phyloP scores from a whole-genome alignment of 768 basidiomycete species.

The Termitomyces sp. region DNA sequence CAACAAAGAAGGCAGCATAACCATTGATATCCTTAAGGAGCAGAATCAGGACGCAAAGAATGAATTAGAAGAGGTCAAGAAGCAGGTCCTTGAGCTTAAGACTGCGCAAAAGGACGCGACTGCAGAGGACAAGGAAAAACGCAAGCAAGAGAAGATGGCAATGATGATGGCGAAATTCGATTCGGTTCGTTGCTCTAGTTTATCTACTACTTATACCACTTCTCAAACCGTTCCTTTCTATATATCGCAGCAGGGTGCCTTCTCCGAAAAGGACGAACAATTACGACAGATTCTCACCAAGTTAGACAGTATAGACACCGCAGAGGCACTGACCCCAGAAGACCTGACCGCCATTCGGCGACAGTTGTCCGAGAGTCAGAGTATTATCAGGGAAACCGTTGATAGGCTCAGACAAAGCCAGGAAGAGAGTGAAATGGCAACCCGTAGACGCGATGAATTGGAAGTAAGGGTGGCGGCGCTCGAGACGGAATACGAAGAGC shows the following conservation, averaged over 20 bases:
- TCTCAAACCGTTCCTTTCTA: constrained; percentile 3
- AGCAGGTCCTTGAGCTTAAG: constrained; percentile 75
- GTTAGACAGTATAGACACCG: constrained; percentile 76
- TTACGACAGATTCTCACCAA: constrained; percentile 81
- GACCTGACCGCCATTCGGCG: constrained; percentile 81
- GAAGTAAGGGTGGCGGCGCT: constrained; percentile 76
- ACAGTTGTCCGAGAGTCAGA: constrained; percentile 87
- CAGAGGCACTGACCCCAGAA: constrained; percentile 61
- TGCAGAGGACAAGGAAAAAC: constrained; percentile 96
- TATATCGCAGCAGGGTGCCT: constrained; percentile 70
- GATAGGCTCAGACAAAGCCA: constrained; percentile 87
- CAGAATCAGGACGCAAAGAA: constrained; percentile 83
- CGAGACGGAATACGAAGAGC: constrained; percentile 95
- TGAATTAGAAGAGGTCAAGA: constrained; percentile 88
- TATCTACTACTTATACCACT: not conserved
- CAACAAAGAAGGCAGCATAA: constrained; percentile 91
- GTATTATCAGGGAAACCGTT: constrained; percentile 79
- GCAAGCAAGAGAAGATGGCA: constrained; percentile 99
- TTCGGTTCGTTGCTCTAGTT: constrained; percentile 51
- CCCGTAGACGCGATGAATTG: constrained; percentile 80
- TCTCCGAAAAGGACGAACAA: constrained; percentile 95
- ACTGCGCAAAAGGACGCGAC: constrained; percentile 78
- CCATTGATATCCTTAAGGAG: constrained; percentile 92
- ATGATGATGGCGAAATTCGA: constrained; percentile 99
- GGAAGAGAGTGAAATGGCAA: constrained; percentile 87